Evolutionary conservation across 352 stramenopile genomes (phyloP), one percentile per base, ranked within the genome.

Genomic region (Pilasporangium apinafurcum): DNA sequence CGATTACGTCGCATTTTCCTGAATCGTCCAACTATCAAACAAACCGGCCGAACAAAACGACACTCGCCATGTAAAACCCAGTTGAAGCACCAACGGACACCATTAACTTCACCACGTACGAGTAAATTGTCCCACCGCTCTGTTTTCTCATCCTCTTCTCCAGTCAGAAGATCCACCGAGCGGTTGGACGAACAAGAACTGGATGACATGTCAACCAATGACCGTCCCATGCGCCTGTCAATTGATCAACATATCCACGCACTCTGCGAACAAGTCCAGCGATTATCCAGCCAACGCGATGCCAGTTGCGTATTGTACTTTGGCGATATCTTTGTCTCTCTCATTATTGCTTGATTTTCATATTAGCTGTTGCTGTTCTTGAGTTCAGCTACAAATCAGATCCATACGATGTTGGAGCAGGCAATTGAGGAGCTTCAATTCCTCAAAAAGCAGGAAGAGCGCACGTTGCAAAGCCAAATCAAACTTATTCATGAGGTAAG

Each of bases 1-100:
- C 63, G 74, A 5, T 52, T 87, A 29, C 64, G 74, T 9, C 74
- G 74, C 37, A 87, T 87, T 42, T 87, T 85, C 47, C 54, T 87
- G 24, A 87, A 67, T 33, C 65, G 63, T n/a, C 69, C 68, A 33
- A 56, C 27, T 18, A 58, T 26, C 20, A 12, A n/a, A 2, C 25
- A 21, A 16, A 14, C 20, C 5, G 6, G 10, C 20, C 18, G 4
- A 45, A 10, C 4, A n/a, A 14, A 20, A 4, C 37, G 10, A 29
- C 1, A 14, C 20, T 20, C 21, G 6, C 12, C 13, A 24, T 25
- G 26, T 8, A 24, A 8, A 27, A 36, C 42, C 18, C 13, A 51
- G 9, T 32, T 43, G n/a, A 33, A 45, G 29, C 36, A 20, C 16
- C 30, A 26, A 2, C 41, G 25, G 25, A 24, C 9, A 7, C 50